Percentiles rank a stretch among this genome's conserved stretches.
These are phyloP conservation scores for Candida awuae DNA, from an alignment of 805 yeast genomes.

Conservation along the genomic window DNA sequence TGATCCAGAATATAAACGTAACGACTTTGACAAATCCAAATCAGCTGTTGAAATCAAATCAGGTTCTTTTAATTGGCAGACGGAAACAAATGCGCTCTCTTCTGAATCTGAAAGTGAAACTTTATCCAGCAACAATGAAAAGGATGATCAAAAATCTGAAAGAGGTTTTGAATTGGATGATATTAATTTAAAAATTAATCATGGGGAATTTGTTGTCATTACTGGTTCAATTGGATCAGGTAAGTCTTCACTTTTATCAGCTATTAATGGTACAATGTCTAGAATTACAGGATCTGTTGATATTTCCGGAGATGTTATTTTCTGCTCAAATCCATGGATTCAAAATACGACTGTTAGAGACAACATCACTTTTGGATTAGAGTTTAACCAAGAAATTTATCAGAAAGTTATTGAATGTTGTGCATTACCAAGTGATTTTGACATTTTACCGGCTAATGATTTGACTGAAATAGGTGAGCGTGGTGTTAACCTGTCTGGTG, in stretches of 20 bases:
- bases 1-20: conserved; percentile 16
- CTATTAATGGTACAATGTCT: conserved; percentile 63
- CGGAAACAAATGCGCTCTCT: not conserved
- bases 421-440: conserved; percentile 59
- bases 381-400: conserved; percentile 42
- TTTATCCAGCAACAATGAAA: not conserved
- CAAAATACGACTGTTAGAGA: conserved; percentile 73
- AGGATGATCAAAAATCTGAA: no score
- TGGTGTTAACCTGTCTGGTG: conserved; percentile 80
- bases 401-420: conserved; percentile 51
- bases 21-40: conserved; percentile 9
- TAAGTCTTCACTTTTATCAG: conserved; percentile 62
- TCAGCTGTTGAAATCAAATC: conserved; percentile 40
- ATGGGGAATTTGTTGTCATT: conserved; percentile 63
- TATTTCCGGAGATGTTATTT: conserved; percentile 44
- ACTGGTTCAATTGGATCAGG: conserved; percentile 83
- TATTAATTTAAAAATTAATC: conserved; percentile 44
- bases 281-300: conserved; percentile 43
- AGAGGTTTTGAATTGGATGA: conserved; percentile 33
- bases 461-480: conserved; percentile 76
- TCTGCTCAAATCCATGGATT: conserved; percentile 63
- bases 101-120: not conserved
- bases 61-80: conserved; percentile 65
- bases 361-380: conserved; percentile 59
- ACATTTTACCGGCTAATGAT: conserved; percentile 67